Evolutionary conservation across 345 rosid species (phyloP).

Genomic region (Sisymbrium irio): DNA sequence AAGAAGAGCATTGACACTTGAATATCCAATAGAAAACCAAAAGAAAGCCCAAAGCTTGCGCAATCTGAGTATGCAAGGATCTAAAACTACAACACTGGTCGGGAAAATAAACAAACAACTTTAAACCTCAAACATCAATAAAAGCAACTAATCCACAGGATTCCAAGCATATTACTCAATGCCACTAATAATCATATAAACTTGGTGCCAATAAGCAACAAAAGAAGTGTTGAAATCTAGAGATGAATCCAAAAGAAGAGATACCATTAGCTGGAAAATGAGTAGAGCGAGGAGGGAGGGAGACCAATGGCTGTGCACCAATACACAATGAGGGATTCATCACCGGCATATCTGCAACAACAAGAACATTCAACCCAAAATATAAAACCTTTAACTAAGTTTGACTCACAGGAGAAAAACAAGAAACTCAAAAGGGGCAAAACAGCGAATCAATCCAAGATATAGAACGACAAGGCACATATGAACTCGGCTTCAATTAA

Average conservation of each 20-base stretch:
- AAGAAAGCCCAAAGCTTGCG: neutral
- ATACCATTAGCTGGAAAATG: slow-evolving; percentile 9
- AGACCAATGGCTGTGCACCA: slow-evolving; percentile 6
- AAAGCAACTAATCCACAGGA: neutral
- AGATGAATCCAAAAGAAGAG: neutral
- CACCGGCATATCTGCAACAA: slow-evolving; percentile 25
- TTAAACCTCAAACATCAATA: neutral
- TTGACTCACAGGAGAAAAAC: neutral
- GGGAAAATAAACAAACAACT: no score
- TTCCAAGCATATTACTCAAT: neutral
- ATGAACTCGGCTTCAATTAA: neutral
- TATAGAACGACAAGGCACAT: neutral
- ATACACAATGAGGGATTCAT: slow-evolving; percentile 14
- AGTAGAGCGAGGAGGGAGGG: slow-evolving; percentile 16
- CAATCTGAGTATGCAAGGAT: neutral
- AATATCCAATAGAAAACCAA: neutral
- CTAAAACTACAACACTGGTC: neutral
- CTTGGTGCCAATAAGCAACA: neutral
- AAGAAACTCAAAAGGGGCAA: neutral
- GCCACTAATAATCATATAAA: neutral
- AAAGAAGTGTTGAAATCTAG: neutral
- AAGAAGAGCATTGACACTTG: slow-evolving; percentile 10
- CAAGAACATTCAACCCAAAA: neutral
- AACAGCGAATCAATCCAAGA: neutral
- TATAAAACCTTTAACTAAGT: slow-evolving; percentile 1